Base-by-base conservation (phyloP, 2,329 filamentous ascomycete species). In the Fusarium tupiense region DNA sequence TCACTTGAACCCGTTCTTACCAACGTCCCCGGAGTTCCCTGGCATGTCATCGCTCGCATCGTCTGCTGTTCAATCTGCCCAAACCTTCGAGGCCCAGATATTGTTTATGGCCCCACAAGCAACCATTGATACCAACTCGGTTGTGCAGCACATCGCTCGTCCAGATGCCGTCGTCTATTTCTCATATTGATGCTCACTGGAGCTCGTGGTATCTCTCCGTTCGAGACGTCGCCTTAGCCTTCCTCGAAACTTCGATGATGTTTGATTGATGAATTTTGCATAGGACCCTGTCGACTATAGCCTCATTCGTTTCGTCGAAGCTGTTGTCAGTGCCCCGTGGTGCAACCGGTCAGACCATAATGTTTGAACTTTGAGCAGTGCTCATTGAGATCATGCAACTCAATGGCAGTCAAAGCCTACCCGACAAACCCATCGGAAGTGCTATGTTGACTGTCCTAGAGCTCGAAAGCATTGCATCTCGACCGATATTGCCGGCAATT, bases 401-500 rank as follows among this genome's bases (percentile, higher is more conserved):
- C 33, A 37, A 22, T 35, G 40, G 41, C 50, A 33, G 41, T 46
- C 10, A 43, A 29, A 24, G 11, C 26, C 38, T 37, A 20, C 38
- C 38, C 40, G 40, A 53, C 22, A 54, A 35, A 26, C 56, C 38
- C n/a, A 13, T 70, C 57, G 58, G 41, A 26, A 19, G 29, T 31
- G 38, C 35, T 41, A 33, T 47, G 37, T 37, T 56, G 41, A 19
- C 29, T 41, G 33, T 38, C n/a, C 46, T 37, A 24, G 33, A 41
- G 47, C 44, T 38, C 41, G 53, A 52, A 53, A 47, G 40, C 53
- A 57, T 67, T 61, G 52, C 31, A 47, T 65, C 47, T 68, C 46
- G 54, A 58, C 54, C 54, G 46, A 38, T 53, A 62, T 72, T 73
- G 44, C 59, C 68, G 73, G 58, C 67, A 57, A 52, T 22, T 17